Evolutionary conservation across 345 rosid genomes (phyloP).

Genomic region (Populus deltoides): DNA sequence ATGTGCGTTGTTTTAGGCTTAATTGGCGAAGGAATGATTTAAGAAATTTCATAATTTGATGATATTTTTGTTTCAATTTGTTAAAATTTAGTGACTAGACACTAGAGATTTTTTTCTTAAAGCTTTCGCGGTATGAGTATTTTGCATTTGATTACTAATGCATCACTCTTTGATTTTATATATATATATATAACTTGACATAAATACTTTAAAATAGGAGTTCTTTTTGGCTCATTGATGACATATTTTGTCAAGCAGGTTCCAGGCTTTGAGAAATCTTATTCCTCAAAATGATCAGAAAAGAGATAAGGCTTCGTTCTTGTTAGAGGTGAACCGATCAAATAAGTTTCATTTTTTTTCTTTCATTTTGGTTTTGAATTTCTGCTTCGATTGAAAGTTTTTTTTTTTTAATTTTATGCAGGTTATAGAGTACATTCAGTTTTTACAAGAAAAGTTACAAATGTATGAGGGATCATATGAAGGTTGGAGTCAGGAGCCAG

Average conservation of each 20-base stretch:
- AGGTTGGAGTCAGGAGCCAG: slow-evolving; percentile 27
- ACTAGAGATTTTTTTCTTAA: neutral
- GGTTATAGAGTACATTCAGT: slow-evolving; percentile 39
- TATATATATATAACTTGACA: neutral
- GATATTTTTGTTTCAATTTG: neutral
- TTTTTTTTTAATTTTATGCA: slow-evolving; percentile 4
- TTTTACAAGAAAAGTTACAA: slow-evolving; percentile 27
- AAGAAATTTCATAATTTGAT: no score
- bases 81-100: no score
- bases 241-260: slow-evolving; percentile 15
- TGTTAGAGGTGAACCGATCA: slow-evolving; percentile 24
- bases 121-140: neutral
- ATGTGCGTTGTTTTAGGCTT: neutral
- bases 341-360: neutral
- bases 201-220: neutral
- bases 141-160: neutral
- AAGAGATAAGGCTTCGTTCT: slow-evolving; percentile 35
- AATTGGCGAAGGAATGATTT: neutral
- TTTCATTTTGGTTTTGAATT: neutral
- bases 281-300: slow-evolving; percentile 38
- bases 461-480: slow-evolving; percentile 23
- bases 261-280: slow-evolving; percentile 29
- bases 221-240: neutral
- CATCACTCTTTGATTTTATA: neutral
- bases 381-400: neutral